These are phyloP conservation scores for Noccaea bulbosa DNA, from an alignment of 345 rosid species.

Conservation along the genomic window DNA sequence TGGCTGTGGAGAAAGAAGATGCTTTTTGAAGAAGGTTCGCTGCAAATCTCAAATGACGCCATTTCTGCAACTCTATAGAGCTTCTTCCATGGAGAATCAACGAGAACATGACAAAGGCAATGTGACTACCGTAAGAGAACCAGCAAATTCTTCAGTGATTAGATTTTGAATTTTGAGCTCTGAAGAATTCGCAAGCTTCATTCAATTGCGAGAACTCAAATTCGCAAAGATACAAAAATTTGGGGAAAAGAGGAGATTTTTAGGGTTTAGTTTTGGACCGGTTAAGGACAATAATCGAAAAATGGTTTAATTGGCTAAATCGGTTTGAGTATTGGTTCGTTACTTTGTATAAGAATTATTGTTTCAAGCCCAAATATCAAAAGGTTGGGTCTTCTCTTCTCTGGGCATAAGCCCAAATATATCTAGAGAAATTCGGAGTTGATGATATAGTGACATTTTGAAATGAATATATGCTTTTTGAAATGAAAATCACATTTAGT, in stretches of 20 bases:
- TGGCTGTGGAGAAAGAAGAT: neutral
- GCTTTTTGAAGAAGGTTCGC: too few relatives aligned
- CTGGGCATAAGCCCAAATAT: too few relatives aligned
- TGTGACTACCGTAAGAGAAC: neutral
- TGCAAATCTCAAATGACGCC: neutral
- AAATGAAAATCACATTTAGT: neutral
- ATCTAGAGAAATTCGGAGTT: too few relatives aligned
- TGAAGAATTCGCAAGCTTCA: neutral
- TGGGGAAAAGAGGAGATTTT: neutral
- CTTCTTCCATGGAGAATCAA: neutral
- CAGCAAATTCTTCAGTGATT: too few relatives aligned
- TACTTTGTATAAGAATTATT: too few relatives aligned
- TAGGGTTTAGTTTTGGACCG: too few relatives aligned
- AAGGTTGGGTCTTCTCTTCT: too few relatives aligned
- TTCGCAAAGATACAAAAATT: neutral
- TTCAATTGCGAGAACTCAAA: neutral
- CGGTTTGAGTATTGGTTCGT: neutral
- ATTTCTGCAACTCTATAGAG: neutral
- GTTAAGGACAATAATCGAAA: too few relatives aligned
- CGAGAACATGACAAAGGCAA: neutral
- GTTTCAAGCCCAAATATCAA: too few relatives aligned
- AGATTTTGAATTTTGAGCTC: too few relatives aligned
- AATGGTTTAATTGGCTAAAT: too few relatives aligned
- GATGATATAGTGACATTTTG: too few relatives aligned
- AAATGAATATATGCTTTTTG: conserved; percentile 1